Conservation (phyloP, 2,329 filamentous ascomycete species). For the Scleromitrula shiraiana region DNA sequence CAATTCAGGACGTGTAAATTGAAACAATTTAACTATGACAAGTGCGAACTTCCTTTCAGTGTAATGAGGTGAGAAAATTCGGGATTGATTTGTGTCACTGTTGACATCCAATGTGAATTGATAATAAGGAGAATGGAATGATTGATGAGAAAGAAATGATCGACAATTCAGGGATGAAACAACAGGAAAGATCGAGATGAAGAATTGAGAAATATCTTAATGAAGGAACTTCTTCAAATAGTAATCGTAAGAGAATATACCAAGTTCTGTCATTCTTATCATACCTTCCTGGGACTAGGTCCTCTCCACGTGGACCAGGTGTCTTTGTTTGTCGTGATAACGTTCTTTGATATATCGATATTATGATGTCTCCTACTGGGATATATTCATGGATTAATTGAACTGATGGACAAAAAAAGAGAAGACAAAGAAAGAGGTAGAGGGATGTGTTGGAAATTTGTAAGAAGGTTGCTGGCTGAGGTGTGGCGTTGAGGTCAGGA, state of each 20-base stretch:
- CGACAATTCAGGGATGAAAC: not conserved
- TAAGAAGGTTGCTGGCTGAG: not conserved
- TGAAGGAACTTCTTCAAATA: too few relatives aligned
- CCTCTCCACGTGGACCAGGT: too few relatives aligned
- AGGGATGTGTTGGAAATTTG: not conserved
- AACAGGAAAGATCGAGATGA: not conserved
- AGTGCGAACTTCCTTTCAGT: too few relatives aligned
- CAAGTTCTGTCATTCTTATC: too few relatives aligned
- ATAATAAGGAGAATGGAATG: not conserved
- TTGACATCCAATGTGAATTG: too few relatives aligned
- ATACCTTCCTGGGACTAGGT: too few relatives aligned
- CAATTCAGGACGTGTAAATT: too few relatives aligned
- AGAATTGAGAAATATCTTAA: too few relatives aligned
- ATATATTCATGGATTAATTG: not conserved
- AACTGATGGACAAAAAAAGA: not conserved
- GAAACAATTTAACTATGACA: too few relatives aligned
- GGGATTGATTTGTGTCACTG: too few relatives aligned
- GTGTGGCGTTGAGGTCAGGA: not conserved
- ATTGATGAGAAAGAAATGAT: not conserved
- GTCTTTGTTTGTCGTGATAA: not conserved
- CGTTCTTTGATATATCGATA: not conserved
- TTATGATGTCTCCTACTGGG: not conserved
- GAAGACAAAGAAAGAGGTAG: not conserved
- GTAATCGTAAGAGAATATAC: too few relatives aligned
- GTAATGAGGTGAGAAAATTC: too few relatives aligned